Evolutionary conservation across 2,329 filamentous ascomycete genomes (phyloP), one percentile per base, ranked within the genome.

Genomic region (Aspergillus sp.): DNA sequence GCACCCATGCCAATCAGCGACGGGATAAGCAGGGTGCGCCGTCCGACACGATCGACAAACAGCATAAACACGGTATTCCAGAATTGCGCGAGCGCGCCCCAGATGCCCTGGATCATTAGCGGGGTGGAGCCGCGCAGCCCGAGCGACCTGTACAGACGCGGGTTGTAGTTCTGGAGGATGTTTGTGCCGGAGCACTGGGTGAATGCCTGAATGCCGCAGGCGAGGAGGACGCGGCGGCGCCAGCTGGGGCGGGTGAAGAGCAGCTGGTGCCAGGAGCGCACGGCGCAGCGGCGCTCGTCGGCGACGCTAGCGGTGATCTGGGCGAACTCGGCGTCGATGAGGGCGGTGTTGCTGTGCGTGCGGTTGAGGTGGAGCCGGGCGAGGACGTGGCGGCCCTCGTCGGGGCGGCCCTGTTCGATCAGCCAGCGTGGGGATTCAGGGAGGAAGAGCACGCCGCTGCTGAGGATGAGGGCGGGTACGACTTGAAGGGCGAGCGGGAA

Each of bases 21-120:
- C n/a, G 67, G 69, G 46, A 81, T 74, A 8, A 81, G 67, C 1
- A 78, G 71, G 60, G 76, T 79, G 45, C 79, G 68, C 24, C 78
- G 75, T 14, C 76, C 77, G 41, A 80, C 63, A 14, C 66, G 72
- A 58, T 81, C 78, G 42, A 80, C 62, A 40, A 77, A 62, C 32
- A 66, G 62, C 52, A 80, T 72, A 46, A 76, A 76, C 5, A 78
- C 58, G 1, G 73, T 76, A 54, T 77, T 77, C 70, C 75, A 80
- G 19, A 78, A 62, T 26, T 76, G 76, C 0, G 77, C 75, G 7
- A 81, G 67, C 1, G 77, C 76, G 20, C 78, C 78, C 58, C 73
- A 78, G 55, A 81, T 74, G 3, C 78, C 79, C 54, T 79, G 75
- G 45, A 81, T 78, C 67, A 80, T 73, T 3, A 81, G 70, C 0